Evolutionary conservation across 1,284 basidiomycete species (phyloP), one percentile per base, ranked within the genome.

Genomic region (Malassezia sp.): DNA sequence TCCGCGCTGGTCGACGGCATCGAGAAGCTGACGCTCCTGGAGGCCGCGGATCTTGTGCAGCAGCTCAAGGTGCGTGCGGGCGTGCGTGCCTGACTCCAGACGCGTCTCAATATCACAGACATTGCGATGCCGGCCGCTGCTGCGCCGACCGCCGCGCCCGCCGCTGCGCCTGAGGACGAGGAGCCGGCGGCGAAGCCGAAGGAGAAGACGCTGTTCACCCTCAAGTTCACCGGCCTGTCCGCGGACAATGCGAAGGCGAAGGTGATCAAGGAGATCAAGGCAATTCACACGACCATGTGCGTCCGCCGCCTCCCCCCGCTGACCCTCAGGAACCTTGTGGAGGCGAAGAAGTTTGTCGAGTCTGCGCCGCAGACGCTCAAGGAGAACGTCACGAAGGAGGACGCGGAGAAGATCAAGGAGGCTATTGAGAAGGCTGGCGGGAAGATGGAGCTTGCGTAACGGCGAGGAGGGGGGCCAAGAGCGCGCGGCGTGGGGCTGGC

Each of bases 331-430:
- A 70, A 70, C 59, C 49, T 70, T 21, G 67, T 70, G 24, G 67
- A 70, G 89, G 93, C 93, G 28, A 99, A 99, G 80, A 97, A 95
- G 75, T 95, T 97, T 65, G 93, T 97, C 50, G 93, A 99, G 74
- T 88, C 85, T 21, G 75, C 88, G 59, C 93, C 93, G 26, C 85
- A 96, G 74, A 75, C 83, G 4, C 76, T 99, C 65, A 99, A 97
- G 76, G 93, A 97, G 75, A 88, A 88, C 70, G 71, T 93, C 52
- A 79, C 85, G 27, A 99, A 99, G 75, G 93, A 99, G 64, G 93
- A 99, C 39, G 90, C 90, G 10, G 91, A 96, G 73, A 96, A 96
- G 75, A 75, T 99, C 67, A 80, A 91, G 75, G 82, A 83, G 72
- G 80, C 81, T 22, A 84, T 99, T 73, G 82, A 86, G 74, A 82